phyloP scores from a whole-genome alignment of 2,329 filamentous ascomycete genomes.

The Talaromyces sp. region DNA sequence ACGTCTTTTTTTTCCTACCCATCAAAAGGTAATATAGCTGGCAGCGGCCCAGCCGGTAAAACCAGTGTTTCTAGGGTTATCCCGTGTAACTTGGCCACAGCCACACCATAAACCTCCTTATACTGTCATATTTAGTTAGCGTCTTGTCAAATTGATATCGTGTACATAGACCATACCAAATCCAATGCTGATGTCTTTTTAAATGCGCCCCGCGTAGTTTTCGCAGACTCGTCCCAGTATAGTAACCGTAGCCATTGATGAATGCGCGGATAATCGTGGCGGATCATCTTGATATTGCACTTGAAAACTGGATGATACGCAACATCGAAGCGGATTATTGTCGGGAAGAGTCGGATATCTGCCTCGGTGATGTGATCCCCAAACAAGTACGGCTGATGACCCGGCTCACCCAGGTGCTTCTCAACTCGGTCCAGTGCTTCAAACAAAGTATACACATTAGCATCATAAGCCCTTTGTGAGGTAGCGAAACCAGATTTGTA shows the following conservation, averaged over 20 bases:
- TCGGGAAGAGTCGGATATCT: slow-evolving; percentile 67
- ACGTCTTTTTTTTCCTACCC: not conserved
- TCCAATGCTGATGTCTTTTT: slow-evolving; percentile 41
- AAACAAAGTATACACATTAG: slow-evolving; percentile 64
- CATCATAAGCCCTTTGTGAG: slow-evolving; percentile 70
- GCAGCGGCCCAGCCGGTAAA: slow-evolving; percentile 22
- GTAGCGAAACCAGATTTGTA: slow-evolving; percentile 68
- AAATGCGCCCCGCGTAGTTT: slow-evolving; percentile 38
- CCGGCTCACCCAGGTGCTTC: slow-evolving; percentile 52
- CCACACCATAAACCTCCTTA: slow-evolving; percentile 20
- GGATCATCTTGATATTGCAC: slow-evolving; percentile 60
- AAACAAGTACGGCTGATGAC: slow-evolving; percentile 62
- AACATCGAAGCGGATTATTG: slow-evolving; percentile 61
- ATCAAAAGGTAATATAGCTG: slow-evolving; percentile 20
- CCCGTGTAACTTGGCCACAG: slow-evolving; percentile 5
- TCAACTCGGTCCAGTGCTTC: slow-evolving; percentile 68
- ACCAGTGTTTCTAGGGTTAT: slow-evolving; percentile 15
- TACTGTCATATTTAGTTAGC: slow-evolving; percentile 7
- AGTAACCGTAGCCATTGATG: slow-evolving; percentile 43
- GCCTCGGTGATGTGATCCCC: slow-evolving; percentile 70
- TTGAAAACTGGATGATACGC: slow-evolving; percentile 81
- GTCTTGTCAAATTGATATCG: not conserved
- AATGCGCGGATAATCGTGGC: slow-evolving; percentile 52
- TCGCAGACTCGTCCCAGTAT: slow-evolving; percentile 42
- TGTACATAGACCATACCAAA: slow-evolving; percentile 22